Base-by-base conservation (phyloP, 2,329 filamentous ascomycete species). In the Xylariaceae sp. region DNA sequence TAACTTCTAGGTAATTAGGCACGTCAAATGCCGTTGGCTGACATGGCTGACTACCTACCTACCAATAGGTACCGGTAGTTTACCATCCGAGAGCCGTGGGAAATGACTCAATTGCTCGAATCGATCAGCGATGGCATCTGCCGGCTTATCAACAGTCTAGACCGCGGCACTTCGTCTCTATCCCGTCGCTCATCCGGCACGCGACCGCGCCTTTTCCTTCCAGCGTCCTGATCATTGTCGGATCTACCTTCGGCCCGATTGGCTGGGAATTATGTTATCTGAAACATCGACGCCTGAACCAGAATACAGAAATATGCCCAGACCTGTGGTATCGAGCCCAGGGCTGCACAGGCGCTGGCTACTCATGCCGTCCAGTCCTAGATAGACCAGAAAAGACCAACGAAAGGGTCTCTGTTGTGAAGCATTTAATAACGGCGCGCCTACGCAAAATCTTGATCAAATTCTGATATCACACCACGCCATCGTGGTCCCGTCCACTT, bases 191-290 rank as follows among this genome's bases (percentile, higher is more conserved):
- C 26, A 52, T 55, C 53, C 46, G 52, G 47, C 46, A 48, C 43
- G 42, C 39, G 45, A 39, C 53, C 53, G 53, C 48, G 56, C 39
- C 44, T 47, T 34, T 45, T 44, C 32, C 37, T 51, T 34, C 49
- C 40, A 22, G 30, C 49, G 41, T 32, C 41, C 32, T 47, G 48
- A 47, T 44, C 29, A 37, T 22, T 47, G 47, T 50, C 47, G 53
- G 50, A 51, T 56, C 47, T 21, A 40, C 22, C 18, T 42, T 53
- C 50, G 53, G 56, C 2, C 53, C 53, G 49, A 55, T 30, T 57
- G 22, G 32, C 26, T 51, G 18, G n/a, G 18, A 37, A 32, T 34
- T 15, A 29, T 5, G 13, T 5, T 21, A 16, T 43, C 21, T 21
- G 21, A 21, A 43, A 29, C 13, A 16, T 43, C 13, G 21, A 29